A percentile compares a stretch with the other conserved stretches of the same genome.
Evolutionary conservation across 2,329 filamentous ascomycete species (phyloP).

Genomic region (Emericellopsis cladophorae): DNA sequence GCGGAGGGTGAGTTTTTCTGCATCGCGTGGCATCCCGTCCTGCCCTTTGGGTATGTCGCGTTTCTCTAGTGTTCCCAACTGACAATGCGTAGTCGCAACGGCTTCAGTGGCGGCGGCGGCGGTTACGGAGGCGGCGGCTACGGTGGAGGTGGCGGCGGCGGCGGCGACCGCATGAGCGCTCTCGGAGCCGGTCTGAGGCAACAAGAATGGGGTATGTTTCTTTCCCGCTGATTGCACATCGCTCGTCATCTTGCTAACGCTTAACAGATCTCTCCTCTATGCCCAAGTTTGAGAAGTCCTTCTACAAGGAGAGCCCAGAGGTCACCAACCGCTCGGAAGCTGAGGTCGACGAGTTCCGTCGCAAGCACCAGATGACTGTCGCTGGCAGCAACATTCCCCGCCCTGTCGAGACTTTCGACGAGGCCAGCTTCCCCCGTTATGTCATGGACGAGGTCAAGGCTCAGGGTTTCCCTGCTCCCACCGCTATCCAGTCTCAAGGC

Average conservation of each 20-base stretch:
- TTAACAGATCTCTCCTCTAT: constrained; percentile 56
- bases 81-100: constrained; percentile 32
- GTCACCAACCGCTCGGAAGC: constrained; percentile 61
- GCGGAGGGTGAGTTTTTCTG: constrained; percentile 22
- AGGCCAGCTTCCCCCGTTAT: constrained; percentile 92
- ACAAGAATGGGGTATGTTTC: constrained; percentile 71
- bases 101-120: constrained; percentile 23
- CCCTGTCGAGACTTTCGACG: constrained; percentile 93
- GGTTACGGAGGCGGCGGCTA: constrained; percentile 24
- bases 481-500: constrained; percentile 93
- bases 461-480: constrained; percentile 87
- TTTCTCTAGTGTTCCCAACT: constrained; percentile 13
- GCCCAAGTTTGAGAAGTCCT: constrained; percentile 97
- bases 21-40: background rate
- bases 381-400: constrained; percentile 73
- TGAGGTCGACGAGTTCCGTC: constrained; percentile 83
- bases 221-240: background rate
- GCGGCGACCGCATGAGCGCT: constrained; percentile 88
- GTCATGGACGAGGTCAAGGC: constrained; percentile 98
- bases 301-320: constrained; percentile 89
- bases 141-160: constrained; percentile 38
- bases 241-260: constrained; percentile 13
- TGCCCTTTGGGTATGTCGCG: constrained; percentile 1
- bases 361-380: constrained; percentile 72
- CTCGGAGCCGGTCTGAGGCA: constrained; percentile 80